Base-by-base conservation (phyloP, 129 eudicot genomes). In the Lactuca sativa region DNA sequence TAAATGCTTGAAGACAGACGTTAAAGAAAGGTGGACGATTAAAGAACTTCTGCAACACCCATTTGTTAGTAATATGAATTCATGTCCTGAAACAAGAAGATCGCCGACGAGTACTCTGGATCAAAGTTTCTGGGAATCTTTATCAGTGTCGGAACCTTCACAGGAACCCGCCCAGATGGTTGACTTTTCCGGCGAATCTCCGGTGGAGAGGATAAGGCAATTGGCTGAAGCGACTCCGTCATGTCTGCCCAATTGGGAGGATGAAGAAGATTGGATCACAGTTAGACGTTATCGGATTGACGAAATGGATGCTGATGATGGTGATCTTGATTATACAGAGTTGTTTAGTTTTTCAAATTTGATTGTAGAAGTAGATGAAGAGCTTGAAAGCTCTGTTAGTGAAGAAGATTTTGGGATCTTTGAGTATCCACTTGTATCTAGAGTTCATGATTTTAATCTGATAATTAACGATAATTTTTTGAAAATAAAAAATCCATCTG, bases 81-180 rank as follows among this genome's bases (percentile, higher is more conserved):
- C 36, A 1, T 25, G 43, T 59, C 66, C 2, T 2, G 59, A 72
- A 57, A 69, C 34, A 2, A 63, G 67, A 34, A 82, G 76, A 25
- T 85, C 97, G 59, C 97, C 97, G 47, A 85, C 82, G 5, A 77
- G 92, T 61, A 68, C 82, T 1, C 56, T 83, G 68, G 97, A 87
- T 76, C 88, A 81, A 48, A 78, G 81, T 33, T 69, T 87, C 15
- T 90, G 95, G 95, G 90, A 87, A 67, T 73, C 83, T 5, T 13
- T 77, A 6, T 81, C 79, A 41, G 85, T 72, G 48, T 14, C 36
- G 1, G 83, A 71, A 10, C 11, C 67, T 55, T 62, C 77, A 3
- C 58, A 17, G 18, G 64, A 44, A 4, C 51, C 52, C 52, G 55
- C 84, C 40, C 66, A 16, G 21, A 57, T 36, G 9, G 11, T 5